Evolutionary conservation across 805 yeast genomes (phyloP).

Genomic region (Candida bentonensis): DNA sequence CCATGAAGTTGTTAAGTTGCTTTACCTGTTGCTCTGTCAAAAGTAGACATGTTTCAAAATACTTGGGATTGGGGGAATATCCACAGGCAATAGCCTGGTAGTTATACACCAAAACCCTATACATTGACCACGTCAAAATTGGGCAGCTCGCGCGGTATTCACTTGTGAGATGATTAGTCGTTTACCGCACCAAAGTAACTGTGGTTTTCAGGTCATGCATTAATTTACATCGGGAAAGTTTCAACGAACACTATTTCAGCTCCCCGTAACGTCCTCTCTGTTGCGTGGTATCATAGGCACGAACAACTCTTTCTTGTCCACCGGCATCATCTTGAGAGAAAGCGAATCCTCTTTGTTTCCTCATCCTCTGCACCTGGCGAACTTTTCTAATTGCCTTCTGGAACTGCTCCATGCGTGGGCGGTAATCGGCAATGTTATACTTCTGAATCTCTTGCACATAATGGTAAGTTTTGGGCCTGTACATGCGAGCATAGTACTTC

Average conservation of each 20-base stretch:
- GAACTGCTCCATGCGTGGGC: constrained; percentile 94
- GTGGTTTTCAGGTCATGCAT: too few relatives aligned
- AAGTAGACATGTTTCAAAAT: too few relatives aligned
- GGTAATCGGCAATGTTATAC: constrained; percentile 79
- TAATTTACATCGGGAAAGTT: too few relatives aligned
- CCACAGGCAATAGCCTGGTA: too few relatives aligned
- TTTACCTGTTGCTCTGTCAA: too few relatives aligned
- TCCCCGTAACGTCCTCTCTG: constrained; percentile 64
- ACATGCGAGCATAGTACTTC: constrained; percentile 89
- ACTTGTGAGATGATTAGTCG: too few relatives aligned
- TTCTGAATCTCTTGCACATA: constrained; percentile 95
- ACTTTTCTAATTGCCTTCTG: constrained; percentile 95
- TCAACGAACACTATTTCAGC: constrained; percentile 20
- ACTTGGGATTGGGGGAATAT: too few relatives aligned
- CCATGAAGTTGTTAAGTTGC: too few relatives aligned
- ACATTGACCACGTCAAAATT: too few relatives aligned
- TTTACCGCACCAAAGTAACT: too few relatives aligned
- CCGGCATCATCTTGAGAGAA: constrained; percentile 94
- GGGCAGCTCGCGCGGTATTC: too few relatives aligned
- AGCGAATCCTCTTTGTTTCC: constrained; percentile 97
- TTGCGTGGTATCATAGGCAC: constrained; percentile 92
- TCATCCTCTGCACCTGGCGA: constrained; percentile 95
- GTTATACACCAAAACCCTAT: too few relatives aligned
- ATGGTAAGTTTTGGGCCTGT: constrained; percentile 84
- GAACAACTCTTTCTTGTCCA: constrained; percentile 78